phyloP scores from a whole-genome alignment of 257 asterid genomes.

The Prunella vulgaris region DNA sequence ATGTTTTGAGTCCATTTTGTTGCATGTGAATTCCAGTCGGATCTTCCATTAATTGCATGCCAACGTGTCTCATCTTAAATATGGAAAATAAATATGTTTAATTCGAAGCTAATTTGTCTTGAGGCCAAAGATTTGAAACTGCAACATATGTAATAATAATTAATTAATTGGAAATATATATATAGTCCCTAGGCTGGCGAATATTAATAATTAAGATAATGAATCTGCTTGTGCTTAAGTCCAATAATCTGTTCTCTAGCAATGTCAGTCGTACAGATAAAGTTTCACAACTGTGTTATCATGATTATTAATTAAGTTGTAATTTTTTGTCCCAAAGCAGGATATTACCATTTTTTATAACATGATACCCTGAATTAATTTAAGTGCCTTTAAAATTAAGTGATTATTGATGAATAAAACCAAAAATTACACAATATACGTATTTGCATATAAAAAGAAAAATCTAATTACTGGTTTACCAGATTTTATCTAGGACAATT shows the following conservation, averaged over 20 bases:
- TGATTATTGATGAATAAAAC: too few species aligned
- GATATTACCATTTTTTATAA: not conserved
- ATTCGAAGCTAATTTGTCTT: not conserved
- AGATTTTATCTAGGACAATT: too few species aligned
- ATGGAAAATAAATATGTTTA: not conserved
- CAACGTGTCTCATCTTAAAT: not conserved
- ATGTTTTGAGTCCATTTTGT: not conserved
- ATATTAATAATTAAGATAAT: not conserved
- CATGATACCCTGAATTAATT: not conserved
- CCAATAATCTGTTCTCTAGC: not conserved
- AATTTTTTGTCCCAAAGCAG: not conserved
- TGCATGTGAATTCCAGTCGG: constrained; percentile 22
- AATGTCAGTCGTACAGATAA: not conserved
- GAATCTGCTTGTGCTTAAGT: not conserved
- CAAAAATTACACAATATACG: too few species aligned
- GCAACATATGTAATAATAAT: not conserved
- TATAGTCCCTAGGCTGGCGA: not conserved
- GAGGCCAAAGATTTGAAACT: not conserved
- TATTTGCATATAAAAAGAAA: too few species aligned
- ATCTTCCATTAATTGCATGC: constrained; percentile 4
- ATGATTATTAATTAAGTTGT: too few species aligned
- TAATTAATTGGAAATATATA: not conserved
- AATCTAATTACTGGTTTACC: too few species aligned
- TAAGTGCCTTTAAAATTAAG: not conserved
- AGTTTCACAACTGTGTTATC: not conserved